These are phyloP conservation scores for Rhodamnia rubescens DNA, from an alignment of 345 rosid species.

Conservation along the genomic window DNA sequence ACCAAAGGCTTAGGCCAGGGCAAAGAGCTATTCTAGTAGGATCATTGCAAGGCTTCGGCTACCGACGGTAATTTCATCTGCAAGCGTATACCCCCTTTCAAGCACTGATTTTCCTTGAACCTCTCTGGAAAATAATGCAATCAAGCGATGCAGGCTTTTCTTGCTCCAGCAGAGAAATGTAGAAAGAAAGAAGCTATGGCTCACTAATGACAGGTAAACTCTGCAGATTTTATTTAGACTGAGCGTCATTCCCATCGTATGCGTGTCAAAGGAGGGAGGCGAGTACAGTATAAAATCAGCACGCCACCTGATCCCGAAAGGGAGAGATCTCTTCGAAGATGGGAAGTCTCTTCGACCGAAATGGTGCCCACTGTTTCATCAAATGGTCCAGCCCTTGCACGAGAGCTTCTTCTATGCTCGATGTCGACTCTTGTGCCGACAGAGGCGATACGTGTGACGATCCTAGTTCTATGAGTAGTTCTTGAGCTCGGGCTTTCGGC, in stretches of 20 bases:
- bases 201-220: neutral
- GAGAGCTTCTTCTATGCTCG: slow-evolving; percentile 37
- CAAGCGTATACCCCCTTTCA: neutral
- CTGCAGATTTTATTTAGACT: neutral
- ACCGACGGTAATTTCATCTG: neutral
- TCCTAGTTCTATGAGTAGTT: slow-evolving; percentile 31
- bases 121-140: neutral
- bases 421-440: neutral
- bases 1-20: neutral
- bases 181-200: neutral
- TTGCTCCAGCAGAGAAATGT: neutral
- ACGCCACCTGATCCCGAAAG: slow-evolving; percentile 71
- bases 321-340: slow-evolving; percentile 83
- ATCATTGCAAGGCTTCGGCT: neutral
- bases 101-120: neutral
- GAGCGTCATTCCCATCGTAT: neutral
- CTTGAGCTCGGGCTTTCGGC: slow-evolving; percentile 40
- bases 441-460: neutral
- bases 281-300: slow-evolving; percentile 18
- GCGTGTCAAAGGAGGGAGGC: neutral
- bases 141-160: neutral
- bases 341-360: slow-evolving; percentile 67
- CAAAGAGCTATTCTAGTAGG: neutral
- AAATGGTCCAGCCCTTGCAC: slow-evolving; percentile 53
- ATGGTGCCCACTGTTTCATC: slow-evolving; percentile 54